Conservation (phyloP, 257 asterid genomes). For the Solanum bukasovii region DNA sequence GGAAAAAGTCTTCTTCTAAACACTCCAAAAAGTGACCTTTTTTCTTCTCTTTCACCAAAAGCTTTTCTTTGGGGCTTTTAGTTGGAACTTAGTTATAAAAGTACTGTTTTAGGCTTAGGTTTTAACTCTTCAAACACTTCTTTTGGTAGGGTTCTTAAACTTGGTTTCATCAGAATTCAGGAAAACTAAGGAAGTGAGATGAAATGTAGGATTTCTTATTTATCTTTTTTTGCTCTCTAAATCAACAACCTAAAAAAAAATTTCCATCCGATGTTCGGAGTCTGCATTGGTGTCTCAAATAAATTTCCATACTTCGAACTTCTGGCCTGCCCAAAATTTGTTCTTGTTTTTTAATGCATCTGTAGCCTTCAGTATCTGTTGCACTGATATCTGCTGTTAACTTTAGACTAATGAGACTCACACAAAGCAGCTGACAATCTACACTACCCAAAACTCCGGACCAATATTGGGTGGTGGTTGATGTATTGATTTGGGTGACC, state of each 20-base stretch:
- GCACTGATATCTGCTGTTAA: neutral
- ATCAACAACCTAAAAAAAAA: neutral
- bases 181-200: neutral
- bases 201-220: neutral
- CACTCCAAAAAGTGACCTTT: slow-evolving; percentile 30
- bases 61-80: neutral
- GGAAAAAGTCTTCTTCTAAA: slow-evolving; percentile 46
- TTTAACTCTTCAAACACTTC: neutral
- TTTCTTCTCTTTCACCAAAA: neutral
- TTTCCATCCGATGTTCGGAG: too few relatives aligned
- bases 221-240: neutral
- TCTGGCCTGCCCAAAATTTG: slow-evolving; percentile 55
- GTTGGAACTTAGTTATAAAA: neutral
- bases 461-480: neutral
- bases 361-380: neutral
- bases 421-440: neutral
- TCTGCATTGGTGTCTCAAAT: too few relatives aligned
- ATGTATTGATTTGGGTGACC: neutral
- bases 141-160: neutral
- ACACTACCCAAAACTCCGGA: neutral
- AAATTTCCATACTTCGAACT: neutral
- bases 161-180: neutral
- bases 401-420: neutral
- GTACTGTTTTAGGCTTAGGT: neutral
- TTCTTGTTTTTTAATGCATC: slow-evolving; percentile 3